A percentile compares a stretch with the other conserved stretches of the same genome.
Evolutionary conservation across 495 filamentous ascomycete genomes (phyloP).

Genomic region (Penicillium psychrofluorescens): DNA sequence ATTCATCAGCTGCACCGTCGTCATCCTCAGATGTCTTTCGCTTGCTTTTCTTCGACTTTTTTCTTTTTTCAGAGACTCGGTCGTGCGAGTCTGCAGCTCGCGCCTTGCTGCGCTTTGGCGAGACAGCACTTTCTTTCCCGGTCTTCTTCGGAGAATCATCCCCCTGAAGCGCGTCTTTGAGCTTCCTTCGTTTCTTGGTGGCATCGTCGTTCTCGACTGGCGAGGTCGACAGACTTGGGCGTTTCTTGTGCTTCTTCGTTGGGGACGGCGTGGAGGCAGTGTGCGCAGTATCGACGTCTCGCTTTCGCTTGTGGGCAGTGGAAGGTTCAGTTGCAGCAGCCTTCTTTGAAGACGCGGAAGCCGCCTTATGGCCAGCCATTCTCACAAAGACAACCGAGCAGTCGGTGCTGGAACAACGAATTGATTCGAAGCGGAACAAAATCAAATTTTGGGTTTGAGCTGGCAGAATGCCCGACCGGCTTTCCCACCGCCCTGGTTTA

Average conservation of each 20-base stretch:
- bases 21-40: slow-evolving; percentile 14
- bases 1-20: slow-evolving; percentile 6
- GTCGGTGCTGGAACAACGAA: neutral
- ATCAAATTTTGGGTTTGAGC: slow-evolving; percentile 9
- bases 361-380: slow-evolving; percentile 22
- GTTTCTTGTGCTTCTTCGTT: slow-evolving; percentile 33
- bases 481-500: slow-evolving; percentile 3
- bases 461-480: neutral
- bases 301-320: slow-evolving; percentile 32
- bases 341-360: slow-evolving; percentile 10
- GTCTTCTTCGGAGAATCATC: slow-evolving; percentile 14
- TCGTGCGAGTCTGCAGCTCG: slow-evolving; percentile 12
- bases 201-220: slow-evolving; percentile 7
- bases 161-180: slow-evolving; percentile 9
- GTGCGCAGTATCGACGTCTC: slow-evolving; percentile 23
- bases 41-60: slow-evolving; percentile 24
- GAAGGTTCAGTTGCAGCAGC: slow-evolving; percentile 12
- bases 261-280: slow-evolving; percentile 24
- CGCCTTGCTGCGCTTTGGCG: slow-evolving; percentile 17
- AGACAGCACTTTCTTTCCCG: slow-evolving; percentile 23
- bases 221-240: slow-evolving; percentile 11
- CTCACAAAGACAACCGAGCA: neutral
- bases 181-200: slow-evolving; percentile 18
- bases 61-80: slow-evolving; percentile 11
- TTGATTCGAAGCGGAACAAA: slow-evolving; percentile 2